Evolutionary conservation across 345 rosid species (phyloP).

Genomic region (Noccaea caerulescens): DNA sequence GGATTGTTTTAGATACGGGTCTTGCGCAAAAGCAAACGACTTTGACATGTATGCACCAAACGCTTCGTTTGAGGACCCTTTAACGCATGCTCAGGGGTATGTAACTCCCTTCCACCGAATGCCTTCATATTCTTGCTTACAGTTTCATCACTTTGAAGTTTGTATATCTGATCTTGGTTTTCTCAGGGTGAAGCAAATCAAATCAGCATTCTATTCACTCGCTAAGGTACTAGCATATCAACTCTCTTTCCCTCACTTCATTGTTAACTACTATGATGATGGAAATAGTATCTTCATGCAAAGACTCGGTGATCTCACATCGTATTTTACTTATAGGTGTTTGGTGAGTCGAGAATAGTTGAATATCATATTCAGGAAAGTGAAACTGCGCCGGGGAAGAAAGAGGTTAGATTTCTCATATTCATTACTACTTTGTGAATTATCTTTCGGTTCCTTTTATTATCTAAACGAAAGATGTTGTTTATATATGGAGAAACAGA

Average conservation of each 20-base stretch:
- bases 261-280: constrained; percentile 1
- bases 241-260: not conserved
- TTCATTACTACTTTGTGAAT: not conserved
- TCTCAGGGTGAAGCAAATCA: constrained; percentile 84
- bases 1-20: constrained; percentile 60
- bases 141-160: not conserved
- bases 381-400: constrained; percentile 51
- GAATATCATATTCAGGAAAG: constrained; percentile 69
- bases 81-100: constrained; percentile 87
- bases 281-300: not conserved
- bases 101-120: constrained; percentile 12
- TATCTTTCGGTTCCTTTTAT: not conserved
- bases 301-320: not conserved
- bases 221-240: constrained; percentile 54
- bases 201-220: constrained; percentile 88
- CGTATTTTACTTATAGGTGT: constrained; percentile 53
- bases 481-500: constrained; percentile 46
- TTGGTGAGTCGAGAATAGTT: constrained; percentile 72
- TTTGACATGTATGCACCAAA: constrained; percentile 76
- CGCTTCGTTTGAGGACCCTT: constrained; percentile 97
- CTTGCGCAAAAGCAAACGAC: constrained; percentile 63
- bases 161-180: not conserved
- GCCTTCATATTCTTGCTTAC: not conserved
- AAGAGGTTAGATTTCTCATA: constrained; percentile 58
- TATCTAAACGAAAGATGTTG: not conserved